These are phyloP conservation scores for Nidula niveotomentosa DNA, from an alignment of 1,284 basidiomycete genomes.

Conservation along the genomic window DNA sequence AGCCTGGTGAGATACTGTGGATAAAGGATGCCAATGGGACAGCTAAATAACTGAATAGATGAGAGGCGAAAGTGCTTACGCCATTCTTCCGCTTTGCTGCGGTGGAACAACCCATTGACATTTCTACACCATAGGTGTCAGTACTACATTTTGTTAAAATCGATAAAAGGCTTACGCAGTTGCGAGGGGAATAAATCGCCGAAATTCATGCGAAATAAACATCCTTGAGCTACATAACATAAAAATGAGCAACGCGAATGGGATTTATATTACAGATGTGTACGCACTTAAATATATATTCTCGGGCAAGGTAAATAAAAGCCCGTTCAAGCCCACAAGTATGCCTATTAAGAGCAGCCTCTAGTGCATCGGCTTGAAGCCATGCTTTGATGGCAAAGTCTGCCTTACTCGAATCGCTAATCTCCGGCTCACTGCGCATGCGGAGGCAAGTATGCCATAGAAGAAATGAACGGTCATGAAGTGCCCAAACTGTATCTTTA, in stretches of 20 bases:
- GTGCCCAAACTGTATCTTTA: conserved; percentile 71
- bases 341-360: conserved; percentile 60
- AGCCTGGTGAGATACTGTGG: conserved; percentile 57
- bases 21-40: conserved; percentile 8
- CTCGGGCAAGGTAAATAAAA: conserved; percentile 68
- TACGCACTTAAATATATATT: conserved; percentile 75
- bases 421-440: conserved; percentile 43
- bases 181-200: conserved; percentile 59
- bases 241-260: conserved; percentile 3
- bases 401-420: conserved; percentile 49
- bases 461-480: conserved; percentile 66
- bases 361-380: conserved; percentile 70
- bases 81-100: conserved; percentile 72
- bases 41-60: conserved; percentile 5
- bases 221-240: conserved; percentile 53
- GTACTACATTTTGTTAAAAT: not conserved
- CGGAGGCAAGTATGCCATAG: conserved; percentile 72
- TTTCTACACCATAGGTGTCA: conserved; percentile 30
- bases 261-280: conserved; percentile 1
- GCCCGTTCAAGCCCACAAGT: conserved; percentile 65
- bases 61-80: conserved; percentile 40
- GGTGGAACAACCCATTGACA: conserved; percentile 54
- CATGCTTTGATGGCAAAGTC: conserved; percentile 67
- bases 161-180: conserved; percentile 44
- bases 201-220: conserved; percentile 70